Base-by-base conservation (phyloP, 768 basidiomycete genomes). In the Rhodotorula taiwanensis region DNA sequence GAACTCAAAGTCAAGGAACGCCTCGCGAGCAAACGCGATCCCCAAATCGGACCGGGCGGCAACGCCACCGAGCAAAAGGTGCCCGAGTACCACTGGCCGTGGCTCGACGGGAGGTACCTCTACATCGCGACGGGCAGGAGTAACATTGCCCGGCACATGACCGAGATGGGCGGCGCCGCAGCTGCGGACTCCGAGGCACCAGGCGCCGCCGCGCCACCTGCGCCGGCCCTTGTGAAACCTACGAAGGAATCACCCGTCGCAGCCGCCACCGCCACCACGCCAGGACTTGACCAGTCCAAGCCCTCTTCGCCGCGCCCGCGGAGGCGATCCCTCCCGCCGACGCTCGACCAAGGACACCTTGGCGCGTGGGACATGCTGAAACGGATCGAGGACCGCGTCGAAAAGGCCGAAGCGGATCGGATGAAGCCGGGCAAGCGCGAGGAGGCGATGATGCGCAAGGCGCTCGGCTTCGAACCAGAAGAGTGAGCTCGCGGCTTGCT, bases 91-190 rank as follows among this genome's bases (percentile, higher is more conserved):
- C 55, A 39, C 45, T 70, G 69, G 64, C 50, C 30, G 2, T 36
- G 39, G n/a, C 55, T 70, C 33, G 64, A 66, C 31, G 69, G 69
- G 4, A 33, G 69, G 27, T 70, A 66, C 48, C 21, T 62, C 30
- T 70, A 70, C 45, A 34, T 60, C 43, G 64, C 69, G 16, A 30
- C 31, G 18, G 69, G 69, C 21, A 27, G 58, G 6, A 34, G 57
- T 18, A 41, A 34, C 21, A 36, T 67, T 23, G 60, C 52, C 15
- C 23, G 61, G n/a, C 66, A 67, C n/a, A 47, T 62, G 43, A 25
- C 21, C 33, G 65, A 67, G 52, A 67, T 67, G 60, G 31, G 49
- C 49, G 49, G 49, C 30, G 30, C n/a, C 20, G 9, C 1, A 10
- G 49, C 2, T 30, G 30, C 27, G 21, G 42, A 6, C 42, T 43